Evolutionary conservation across 2,329 filamentous ascomycete genomes (phyloP).

Genomic region (Fusarium liriodendri): DNA sequence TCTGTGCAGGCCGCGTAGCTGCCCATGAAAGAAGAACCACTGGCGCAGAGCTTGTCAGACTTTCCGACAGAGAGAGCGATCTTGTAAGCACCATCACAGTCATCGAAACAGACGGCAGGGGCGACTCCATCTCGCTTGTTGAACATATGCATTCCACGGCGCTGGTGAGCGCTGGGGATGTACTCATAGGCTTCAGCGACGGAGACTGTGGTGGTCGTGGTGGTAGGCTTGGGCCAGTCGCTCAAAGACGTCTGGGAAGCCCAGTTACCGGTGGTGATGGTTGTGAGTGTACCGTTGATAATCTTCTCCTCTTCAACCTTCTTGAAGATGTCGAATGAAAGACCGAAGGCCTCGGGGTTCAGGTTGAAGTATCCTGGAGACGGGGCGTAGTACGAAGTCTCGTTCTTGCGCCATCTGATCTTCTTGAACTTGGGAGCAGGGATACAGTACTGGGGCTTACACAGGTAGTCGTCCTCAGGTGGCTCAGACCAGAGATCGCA

Average conservation of each 20-base stretch:
- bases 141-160: slow-evolving; percentile 41
- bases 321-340: slow-evolving; percentile 72
- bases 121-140: slow-evolving; percentile 53
- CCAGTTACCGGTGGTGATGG: slow-evolving; percentile 67
- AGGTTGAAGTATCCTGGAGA: slow-evolving; percentile 71
- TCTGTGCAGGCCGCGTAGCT: slow-evolving; percentile 52
- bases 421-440: slow-evolving; percentile 51
- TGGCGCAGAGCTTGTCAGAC: slow-evolving; percentile 56
- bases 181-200: slow-evolving; percentile 17
- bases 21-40: slow-evolving; percentile 54
- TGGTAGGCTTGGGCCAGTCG: slow-evolving; percentile 35
- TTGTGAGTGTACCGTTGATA: slow-evolving; percentile 52
- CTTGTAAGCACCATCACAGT: slow-evolving; percentile 62
- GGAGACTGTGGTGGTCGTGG: slow-evolving; percentile 17
- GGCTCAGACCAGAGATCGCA: slow-evolving; percentile 64
- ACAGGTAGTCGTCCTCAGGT: slow-evolving; percentile 60
- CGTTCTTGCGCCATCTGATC: slow-evolving; percentile 56
- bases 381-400: slow-evolving; percentile 64
- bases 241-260: slow-evolving; percentile 62
- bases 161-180: slow-evolving; percentile 19
- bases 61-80: slow-evolving; percentile 63
- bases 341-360: slow-evolving; percentile 69
- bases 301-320: slow-evolving; percentile 53
- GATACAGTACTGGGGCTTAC: slow-evolving; percentile 58
- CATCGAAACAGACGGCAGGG: slow-evolving; percentile 62